phyloP scores from a whole-genome alignment of 805 yeast species.

The Starmerella geochares region DNA sequence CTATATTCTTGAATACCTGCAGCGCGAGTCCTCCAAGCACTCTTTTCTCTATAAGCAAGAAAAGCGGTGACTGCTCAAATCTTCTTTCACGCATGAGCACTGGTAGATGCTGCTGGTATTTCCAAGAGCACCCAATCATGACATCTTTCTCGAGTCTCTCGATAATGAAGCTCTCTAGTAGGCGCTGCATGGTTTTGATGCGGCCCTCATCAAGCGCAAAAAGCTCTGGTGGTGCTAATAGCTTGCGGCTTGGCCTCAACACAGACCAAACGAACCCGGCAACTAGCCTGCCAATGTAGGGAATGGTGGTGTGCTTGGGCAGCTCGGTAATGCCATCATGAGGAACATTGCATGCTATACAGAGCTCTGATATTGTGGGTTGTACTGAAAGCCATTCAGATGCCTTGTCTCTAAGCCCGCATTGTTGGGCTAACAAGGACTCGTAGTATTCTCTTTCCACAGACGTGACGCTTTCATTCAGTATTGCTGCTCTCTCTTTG shows the following conservation, averaged over 20 bases:
- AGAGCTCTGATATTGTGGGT: neutral
- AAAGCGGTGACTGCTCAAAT: neutral
- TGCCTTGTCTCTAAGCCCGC: neutral
- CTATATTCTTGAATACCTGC: neutral
- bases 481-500: constrained; percentile 68
- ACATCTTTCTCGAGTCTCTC: neutral
- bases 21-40: neutral
- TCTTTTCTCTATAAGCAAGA: constrained; percentile 4
- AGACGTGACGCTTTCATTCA: constrained; percentile 77
- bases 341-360: neutral
- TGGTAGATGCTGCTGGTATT: neutral
- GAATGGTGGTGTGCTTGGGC: neutral
- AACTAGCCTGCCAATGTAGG: neutral
- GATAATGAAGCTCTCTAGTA: too few relatives aligned
- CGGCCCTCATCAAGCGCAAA: neutral
- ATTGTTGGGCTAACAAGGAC: neutral
- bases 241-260: neutral
- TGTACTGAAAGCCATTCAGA: neutral
- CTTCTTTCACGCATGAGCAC: neutral
- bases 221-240: neutral
- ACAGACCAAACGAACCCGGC: constrained; percentile 9
- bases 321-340: neutral
- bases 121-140: neutral
- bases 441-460: constrained; percentile 73
- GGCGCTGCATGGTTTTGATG: neutral